These are phyloP conservation scores for Santalum album DNA, from an alignment of 164 flowering plant genomes.

Conservation along the genomic window DNA sequence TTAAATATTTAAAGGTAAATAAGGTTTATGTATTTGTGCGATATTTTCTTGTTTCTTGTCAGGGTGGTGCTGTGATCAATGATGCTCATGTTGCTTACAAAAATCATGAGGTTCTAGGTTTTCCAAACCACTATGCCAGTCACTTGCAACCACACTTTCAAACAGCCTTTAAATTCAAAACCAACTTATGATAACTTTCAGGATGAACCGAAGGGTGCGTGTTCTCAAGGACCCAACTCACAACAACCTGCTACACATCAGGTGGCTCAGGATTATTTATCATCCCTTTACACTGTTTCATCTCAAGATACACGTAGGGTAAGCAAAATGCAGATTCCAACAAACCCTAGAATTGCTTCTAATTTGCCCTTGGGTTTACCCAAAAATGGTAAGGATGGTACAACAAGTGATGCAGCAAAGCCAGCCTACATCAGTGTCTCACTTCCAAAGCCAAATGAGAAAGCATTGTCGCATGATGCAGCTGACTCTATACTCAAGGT, in stretches of 20 bases:
- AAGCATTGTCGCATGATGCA: constrained; percentile 28
- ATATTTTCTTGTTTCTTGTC: constrained; percentile 21
- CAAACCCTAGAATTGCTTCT: constrained; percentile 91
- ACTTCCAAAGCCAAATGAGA: constrained; percentile 41
- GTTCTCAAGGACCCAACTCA: constrained; percentile 32
- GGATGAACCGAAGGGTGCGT: constrained; percentile 34
- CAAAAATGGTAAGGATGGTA: constrained; percentile 48
- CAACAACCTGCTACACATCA: constrained; percentile 44
- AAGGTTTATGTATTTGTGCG: too few species aligned
- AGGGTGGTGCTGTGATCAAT: constrained; percentile 42
- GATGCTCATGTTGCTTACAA: constrained; percentile 51
- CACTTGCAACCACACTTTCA: constrained; percentile 33
- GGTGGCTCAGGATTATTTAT: constrained; percentile 40
- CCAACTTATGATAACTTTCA: constrained; percentile 40
- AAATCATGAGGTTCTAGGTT: constrained; percentile 47
- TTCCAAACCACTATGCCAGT: constrained; percentile 37
- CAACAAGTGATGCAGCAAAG: constrained; percentile 34
- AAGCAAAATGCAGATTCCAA: constrained; percentile 81
- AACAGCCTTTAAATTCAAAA: constrained; percentile 43
- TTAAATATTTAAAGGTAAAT: too few species aligned
- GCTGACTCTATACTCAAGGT: constrained; percentile 72
- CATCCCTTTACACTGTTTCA: constrained; percentile 42
- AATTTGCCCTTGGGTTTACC: constrained; percentile 44
- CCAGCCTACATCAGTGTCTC: constrained; percentile 84
- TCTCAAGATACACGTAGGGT: constrained; percentile 51